These are phyloP conservation scores for Trichophyton verrucosum DNA, from an alignment of 2,329 filamentous ascomycete species.

Conservation along the genomic window DNA sequence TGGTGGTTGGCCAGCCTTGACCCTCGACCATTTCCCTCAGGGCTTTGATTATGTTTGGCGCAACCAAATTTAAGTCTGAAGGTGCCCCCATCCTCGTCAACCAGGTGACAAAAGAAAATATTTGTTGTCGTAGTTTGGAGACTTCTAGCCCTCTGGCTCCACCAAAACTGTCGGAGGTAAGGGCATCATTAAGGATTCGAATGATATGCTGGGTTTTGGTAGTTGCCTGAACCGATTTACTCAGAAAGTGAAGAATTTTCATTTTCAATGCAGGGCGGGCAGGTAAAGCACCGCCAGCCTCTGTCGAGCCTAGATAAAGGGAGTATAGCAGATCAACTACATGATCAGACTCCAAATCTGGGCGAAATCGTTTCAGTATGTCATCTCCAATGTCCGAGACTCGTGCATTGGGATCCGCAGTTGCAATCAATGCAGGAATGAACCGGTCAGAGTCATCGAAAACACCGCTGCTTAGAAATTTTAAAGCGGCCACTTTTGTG, in stretches of 20 bases:
- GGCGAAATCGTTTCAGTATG: conserved; percentile 63
- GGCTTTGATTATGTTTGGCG: conserved; percentile 53
- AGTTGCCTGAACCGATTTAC: conserved; percentile 48
- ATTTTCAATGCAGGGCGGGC: conserved; percentile 60
- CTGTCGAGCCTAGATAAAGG: conserved; percentile 55
- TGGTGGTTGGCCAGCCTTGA: conserved; percentile 69
- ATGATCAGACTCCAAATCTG: conserved; percentile 53
- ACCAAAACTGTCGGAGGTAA: conserved; percentile 16
- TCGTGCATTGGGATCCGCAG: conserved; percentile 62
- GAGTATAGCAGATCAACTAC: conserved; percentile 56
- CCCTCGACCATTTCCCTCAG: conserved; percentile 61
- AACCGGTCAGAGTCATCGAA: conserved; percentile 78
- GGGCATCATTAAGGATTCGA: not conserved
- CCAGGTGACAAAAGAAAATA: conserved; percentile 82
- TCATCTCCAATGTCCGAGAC: conserved; percentile 80
- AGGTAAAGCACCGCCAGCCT: conserved; percentile 31
- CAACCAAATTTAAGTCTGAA: conserved; percentile 51
- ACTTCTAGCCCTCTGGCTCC: conserved; percentile 54
- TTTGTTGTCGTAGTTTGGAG: conserved; percentile 64
- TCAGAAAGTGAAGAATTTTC: conserved; percentile 61
- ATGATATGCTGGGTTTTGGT: conserved; percentile 4
- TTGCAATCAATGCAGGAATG: conserved; percentile 68
- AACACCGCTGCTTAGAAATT: conserved; percentile 68
- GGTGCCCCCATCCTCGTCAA: conserved; percentile 60
- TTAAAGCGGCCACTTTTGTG: conserved; percentile 56